Base-by-base conservation (phyloP, 768 basidiomycete species). In the Tulasnella sp. region DNA sequence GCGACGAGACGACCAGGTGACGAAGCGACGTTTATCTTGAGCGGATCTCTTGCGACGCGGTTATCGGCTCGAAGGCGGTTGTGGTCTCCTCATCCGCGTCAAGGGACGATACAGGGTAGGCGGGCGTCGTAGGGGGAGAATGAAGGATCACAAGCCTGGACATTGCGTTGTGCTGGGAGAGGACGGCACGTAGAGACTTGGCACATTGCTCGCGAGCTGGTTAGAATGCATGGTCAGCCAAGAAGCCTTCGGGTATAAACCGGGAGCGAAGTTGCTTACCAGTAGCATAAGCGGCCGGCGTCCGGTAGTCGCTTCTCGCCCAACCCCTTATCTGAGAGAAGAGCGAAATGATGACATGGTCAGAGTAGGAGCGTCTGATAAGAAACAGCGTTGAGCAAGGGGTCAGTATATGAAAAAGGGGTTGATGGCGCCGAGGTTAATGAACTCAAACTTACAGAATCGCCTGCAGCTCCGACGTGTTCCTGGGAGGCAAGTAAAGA, bases 311-410 rank as follows among this genome's bases (percentile, higher is more conserved):
- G 34, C 58, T 30, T 34, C 44, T 29, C 32, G 43, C 24, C 30
- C 58, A 32, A 49, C 47, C 79, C 47, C 82, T 82, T 65, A 84
- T 82, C 60, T 77, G 78, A 17, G 88, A 75, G 67, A 90, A 86
- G 8, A 80, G 79, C 67, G 89, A 90, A 70, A 90, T 88, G 56
- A 90, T 86, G 10, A 82, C 80, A 63, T 89, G 87, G 66, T 86
- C 82, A 0, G 84, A 79, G 66, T 89, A 89, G 67, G 86, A 77
- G 58, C 82, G 77, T 61, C 87, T 89, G 26, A 61, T 29, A 49
- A 51, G 17, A 45, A n/a, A 11, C 34, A 19, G 23, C 24, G 52
- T 23, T 19, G 56, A n/a, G 55, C 24, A 27, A 19, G 44, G 59
- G 24, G 56, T 27, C n/a, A 52, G 32, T 21, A 1, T 19, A 49